Conservation (phyloP, 352 stramenopile genomes). For the Phytophthora ramorum region DNA sequence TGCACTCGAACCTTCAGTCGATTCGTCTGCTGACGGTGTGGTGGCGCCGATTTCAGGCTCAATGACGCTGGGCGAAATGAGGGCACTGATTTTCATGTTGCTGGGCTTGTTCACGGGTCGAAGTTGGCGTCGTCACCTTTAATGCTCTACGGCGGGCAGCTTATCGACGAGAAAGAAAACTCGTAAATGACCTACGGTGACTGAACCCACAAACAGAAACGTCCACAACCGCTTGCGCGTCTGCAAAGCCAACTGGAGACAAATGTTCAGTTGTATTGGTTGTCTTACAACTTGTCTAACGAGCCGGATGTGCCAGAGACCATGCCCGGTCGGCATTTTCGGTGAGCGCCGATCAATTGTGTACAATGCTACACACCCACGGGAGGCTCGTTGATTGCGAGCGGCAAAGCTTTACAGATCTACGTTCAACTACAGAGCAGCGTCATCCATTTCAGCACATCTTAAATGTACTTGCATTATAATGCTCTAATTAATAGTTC, state of each 20-base stretch:
- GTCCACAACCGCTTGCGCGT: conserved; percentile 2
- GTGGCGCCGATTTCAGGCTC: conserved; percentile 11
- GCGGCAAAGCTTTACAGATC: no score
- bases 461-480: no score
- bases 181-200: conserved; percentile 1
- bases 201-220: background rate
- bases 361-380: no score
- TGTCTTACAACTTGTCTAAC: background rate
- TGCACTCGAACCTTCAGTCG: conserved; percentile 14
- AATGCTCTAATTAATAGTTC: no score
- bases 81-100: conserved; percentile 20
- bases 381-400: no score
- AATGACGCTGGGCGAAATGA: conserved; percentile 12
- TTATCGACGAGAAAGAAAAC: conserved; percentile 9
- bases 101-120: background rate
- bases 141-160: background rate
- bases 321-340: background rate
- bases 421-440: no score
- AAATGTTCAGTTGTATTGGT: conserved; percentile 22
- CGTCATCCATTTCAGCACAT: no score
- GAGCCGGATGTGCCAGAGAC: background rate
- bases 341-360: no score
- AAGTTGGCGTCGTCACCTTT: background rate
- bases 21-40: conserved; percentile 16
- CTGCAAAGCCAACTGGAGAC: conserved; percentile 20